A percentile compares a stretch with the other conserved stretches of the same genome.
These are phyloP conservation scores for Colletotrichum scovillei DNA, from an alignment of 2,329 filamentous ascomycete species.

Conservation along the genomic window DNA sequence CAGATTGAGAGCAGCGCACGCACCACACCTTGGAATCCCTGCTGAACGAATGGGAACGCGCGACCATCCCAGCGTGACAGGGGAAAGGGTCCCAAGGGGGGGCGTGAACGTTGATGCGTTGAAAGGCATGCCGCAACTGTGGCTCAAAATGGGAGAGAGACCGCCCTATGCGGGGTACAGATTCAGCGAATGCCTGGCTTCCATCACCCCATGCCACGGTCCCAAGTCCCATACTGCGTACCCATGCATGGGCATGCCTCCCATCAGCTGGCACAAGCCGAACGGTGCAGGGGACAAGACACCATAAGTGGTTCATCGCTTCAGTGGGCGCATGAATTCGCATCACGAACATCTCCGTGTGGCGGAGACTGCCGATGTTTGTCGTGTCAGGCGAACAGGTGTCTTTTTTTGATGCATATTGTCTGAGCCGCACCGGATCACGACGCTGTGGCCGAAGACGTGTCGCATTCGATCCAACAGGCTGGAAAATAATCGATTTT, in stretches of 20 bases:
- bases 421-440: constrained; percentile 3
- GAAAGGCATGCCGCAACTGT: background rate
- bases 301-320: constrained; percentile 16
- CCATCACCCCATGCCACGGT: background rate
- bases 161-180: constrained; percentile 26
- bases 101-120: constrained; percentile 9
- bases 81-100: background rate
- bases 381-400: constrained; percentile 7
- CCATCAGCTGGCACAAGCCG: constrained; percentile 20
- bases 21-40: constrained; percentile 29
- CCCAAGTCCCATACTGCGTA: background rate
- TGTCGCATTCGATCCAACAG: background rate
- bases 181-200: background rate
- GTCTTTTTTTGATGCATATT: background rate
- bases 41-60: constrained; percentile 22
- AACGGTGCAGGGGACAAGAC: constrained; percentile 2
- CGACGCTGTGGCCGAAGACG: background rate
- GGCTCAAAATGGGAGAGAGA: constrained; percentile 11
- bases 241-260: constrained; percentile 21
- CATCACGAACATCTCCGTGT: constrained; percentile 12
- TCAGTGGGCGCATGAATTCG: constrained; percentile 17
- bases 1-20: constrained; percentile 25
- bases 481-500: background rate
- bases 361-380: constrained; percentile 11
- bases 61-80: background rate